Percentiles rank a stretch among this genome's conserved stretches.
phyloP scores from a whole-genome alignment of 75 land plant species.

The Pseudotsuga menziesii region DNA sequence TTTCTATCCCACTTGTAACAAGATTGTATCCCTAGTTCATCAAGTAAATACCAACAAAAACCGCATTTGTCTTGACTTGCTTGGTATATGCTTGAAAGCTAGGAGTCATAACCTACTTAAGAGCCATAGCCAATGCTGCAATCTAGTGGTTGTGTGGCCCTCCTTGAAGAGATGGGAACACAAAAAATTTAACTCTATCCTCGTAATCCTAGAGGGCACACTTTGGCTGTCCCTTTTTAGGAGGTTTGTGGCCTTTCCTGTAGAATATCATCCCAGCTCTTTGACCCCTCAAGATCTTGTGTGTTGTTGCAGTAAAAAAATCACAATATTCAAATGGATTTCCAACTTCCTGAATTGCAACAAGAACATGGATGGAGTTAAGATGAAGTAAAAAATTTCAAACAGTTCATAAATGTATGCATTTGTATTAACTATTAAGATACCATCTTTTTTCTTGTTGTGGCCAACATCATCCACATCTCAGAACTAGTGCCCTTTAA shows the following conservation, averaged over 20 bases:
- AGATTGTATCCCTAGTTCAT: conserved; percentile 81
- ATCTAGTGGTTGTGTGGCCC: conserved; percentile 73
- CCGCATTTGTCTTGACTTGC: conserved; percentile 78
- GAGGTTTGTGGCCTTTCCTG: conserved; percentile 66
- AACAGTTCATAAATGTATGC: no score
- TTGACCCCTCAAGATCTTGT: conserved; percentile 81
- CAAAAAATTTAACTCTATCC: conserved; percentile 76
- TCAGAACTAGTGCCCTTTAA: no score
- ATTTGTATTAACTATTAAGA: no score
- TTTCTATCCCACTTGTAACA: conserved; percentile 78
- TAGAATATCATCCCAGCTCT: conserved; percentile 85
- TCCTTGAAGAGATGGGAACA: conserved; percentile 82
- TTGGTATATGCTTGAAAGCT: conserved; percentile 87
- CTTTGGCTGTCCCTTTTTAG: conserved; percentile 81
- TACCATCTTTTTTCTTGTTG: no score
- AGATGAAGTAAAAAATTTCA: no score
- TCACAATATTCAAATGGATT: conserved; percentile 72
- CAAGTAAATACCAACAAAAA: conserved; percentile 59
- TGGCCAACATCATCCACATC: no score
- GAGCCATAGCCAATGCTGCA: conserved; percentile 72
- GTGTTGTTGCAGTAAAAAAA: conserved; percentile 74
- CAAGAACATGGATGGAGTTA: no score
- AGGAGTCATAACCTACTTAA: conserved; percentile 61
- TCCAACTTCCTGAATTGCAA: conserved; percentile 52
- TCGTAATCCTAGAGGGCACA: conserved; percentile 64